A percentile compares a stretch with the other conserved stretches of the same genome.
Evolutionary conservation across 768 basidiomycete species (phyloP).

Genomic region (Infundibulicybe gibba): DNA sequence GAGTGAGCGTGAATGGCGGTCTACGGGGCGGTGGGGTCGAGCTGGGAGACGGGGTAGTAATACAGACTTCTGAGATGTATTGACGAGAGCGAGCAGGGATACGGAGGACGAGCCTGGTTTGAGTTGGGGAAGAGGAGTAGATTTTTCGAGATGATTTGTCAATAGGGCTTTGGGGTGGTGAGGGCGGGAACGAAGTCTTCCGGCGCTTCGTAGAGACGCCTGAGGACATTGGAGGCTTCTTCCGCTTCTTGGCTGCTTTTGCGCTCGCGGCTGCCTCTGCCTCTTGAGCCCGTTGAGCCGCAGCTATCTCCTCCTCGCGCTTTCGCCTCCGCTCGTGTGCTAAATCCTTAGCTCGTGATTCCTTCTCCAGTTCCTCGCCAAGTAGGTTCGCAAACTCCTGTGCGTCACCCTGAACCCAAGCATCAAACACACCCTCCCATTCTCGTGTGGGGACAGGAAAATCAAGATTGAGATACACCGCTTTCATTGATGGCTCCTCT

Average conservation of each 20-base stretch:
- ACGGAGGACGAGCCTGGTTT: constrained; percentile 7
- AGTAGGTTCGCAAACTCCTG: constrained; percentile 71
- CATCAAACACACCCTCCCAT: constrained; percentile 90
- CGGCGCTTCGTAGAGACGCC: constrained; percentile 11
- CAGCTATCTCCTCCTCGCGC: constrained; percentile 43
- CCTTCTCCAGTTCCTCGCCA: constrained; percentile 53
- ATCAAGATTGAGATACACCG: constrained; percentile 83
- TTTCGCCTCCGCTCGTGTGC: constrained; percentile 53
- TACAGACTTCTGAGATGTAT: constrained; percentile 9
- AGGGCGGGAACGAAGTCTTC: constrained; percentile 8
- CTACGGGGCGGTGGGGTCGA: background rate
- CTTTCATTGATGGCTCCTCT: constrained; percentile 54
- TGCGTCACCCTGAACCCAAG: constrained; percentile 86
- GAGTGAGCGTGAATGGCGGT: constrained; percentile 1
- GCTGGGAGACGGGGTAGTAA: constrained; percentile 8
- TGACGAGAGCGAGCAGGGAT: constrained; percentile 11
- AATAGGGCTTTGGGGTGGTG: constrained; percentile 14
- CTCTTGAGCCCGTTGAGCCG: background rate
- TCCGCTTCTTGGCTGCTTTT: constrained; percentile 7
- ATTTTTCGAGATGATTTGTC: background rate
- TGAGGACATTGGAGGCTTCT: constrained; percentile 2
- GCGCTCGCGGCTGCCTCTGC: background rate
- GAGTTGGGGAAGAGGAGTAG: background rate
- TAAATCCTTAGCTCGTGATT: constrained; percentile 49
- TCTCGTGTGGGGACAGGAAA: constrained; percentile 82